These are phyloP conservation scores for Erysimum cheiri DNA, from an alignment of 441 rosid species.

Conservation along the genomic window DNA sequence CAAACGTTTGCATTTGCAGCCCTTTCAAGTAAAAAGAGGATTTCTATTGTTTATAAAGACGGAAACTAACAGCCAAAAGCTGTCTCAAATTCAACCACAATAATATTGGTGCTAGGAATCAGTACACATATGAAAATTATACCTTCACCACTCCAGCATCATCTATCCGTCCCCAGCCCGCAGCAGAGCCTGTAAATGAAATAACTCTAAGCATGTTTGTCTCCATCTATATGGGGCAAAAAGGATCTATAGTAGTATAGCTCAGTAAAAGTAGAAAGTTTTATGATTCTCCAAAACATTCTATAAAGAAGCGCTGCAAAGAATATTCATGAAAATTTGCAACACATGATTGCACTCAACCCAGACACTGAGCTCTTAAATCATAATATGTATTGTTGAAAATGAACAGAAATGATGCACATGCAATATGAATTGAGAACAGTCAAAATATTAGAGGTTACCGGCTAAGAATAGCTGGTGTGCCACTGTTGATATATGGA, in stretches of 20 bases:
- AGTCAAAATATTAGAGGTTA: constrained; percentile 38
- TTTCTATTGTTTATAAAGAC: background rate
- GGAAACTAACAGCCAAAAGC: constrained; percentile 20
- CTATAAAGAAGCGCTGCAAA: constrained; percentile 24
- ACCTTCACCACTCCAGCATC: constrained; percentile 98
- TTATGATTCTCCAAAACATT: constrained; percentile 3
- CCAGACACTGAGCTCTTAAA: constrained; percentile 2
- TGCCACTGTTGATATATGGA: constrained; percentile 82
- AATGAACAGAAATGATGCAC: constrained; percentile 16
- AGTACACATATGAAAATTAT: constrained; percentile 24
- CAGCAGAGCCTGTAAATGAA: constrained; percentile 78
- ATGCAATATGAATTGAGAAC: constrained; percentile 19
- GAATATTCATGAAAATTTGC: background rate
- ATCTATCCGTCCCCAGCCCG: constrained; percentile 97
- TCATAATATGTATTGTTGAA: constrained; percentile 16
- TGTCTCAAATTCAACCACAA: background rate
- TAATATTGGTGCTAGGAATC: constrained; percentile 5
- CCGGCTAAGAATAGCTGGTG: constrained; percentile 92
- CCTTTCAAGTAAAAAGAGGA: constrained; percentile 5
- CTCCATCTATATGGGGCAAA: constrained; percentile 7
- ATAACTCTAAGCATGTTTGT: constrained; percentile 20
- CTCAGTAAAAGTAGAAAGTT: constrained; percentile 2
- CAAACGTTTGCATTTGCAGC: constrained; percentile 4
- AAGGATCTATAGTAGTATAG: constrained; percentile 11
- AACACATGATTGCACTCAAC: constrained; percentile 20